Base-by-base conservation (phyloP, 352 stramenopile species). In the Phytophthora pini region DNA sequence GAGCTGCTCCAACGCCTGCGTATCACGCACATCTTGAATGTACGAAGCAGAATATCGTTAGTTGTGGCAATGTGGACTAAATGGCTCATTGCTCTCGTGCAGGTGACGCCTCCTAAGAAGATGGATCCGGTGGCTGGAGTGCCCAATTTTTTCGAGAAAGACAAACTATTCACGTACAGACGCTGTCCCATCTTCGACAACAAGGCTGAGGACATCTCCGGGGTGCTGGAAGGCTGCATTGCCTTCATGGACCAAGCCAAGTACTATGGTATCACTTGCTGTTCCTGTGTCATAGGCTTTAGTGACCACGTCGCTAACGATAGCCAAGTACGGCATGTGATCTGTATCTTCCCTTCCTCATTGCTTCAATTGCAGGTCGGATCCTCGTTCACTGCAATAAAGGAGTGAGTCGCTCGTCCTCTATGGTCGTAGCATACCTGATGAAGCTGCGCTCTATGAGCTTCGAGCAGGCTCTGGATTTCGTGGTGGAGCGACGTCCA, bases 331-430 rank as follows among this genome's bases (percentile, higher is more conserved):
- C 50, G 56, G 57, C 56, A 31, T 56, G 32, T 56, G 47, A 51
- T 68, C 39, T 67, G 34, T 55, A 59, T 70, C 44, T 55, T 40
- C 20, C n/a, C 47, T 36, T 26, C 22, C 9, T 55, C 61, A 12
- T 45, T 59, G 17, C 54, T 40, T 46, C 24, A 49, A 51, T 26
- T 59, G 38, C 39, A 95, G 85, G 87, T 43, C 79, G 84, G 36
- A 90, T 98, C 38, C 79, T 98, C 31, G 90, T 98, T 53, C 92
- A 98, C 67, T 98, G 92, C 72, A 94, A 93, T 72, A 95, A 96
- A 72, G 92, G 92, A 53, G 84, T 97, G 53, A 97, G 88, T 65
- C 83, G 92, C 49, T 97, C 90, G 27, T 82, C 87, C 51, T 95
- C 90, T 26, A 86, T 98, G 64, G 88, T 98, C 31, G 65, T 95